Conservation (phyloP, 495 filamentous ascomycete genomes). For the Aspergillus taichungensis region DNA sequence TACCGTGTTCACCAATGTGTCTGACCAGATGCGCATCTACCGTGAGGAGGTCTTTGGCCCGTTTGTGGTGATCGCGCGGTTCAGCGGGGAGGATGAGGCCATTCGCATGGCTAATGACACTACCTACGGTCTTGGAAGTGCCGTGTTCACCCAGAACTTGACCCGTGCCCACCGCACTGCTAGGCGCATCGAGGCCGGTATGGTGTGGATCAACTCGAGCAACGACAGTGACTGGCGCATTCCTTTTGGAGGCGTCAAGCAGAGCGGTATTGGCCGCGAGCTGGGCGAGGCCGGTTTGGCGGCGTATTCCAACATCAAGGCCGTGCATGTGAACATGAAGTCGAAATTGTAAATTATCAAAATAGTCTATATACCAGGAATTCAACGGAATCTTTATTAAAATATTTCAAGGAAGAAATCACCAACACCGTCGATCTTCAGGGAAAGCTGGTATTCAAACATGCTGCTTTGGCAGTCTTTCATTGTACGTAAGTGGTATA, state of each 20-base stretch:
- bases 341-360: conserved; percentile 12
- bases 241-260: conserved; percentile 88
- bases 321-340: conserved; percentile 61
- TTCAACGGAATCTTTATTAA: not conserved
- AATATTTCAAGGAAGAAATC: too few relatives aligned
- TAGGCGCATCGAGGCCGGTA: too few relatives aligned
- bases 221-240: conserved; percentile 63
- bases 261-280: conserved; percentile 83
- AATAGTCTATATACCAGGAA: too few relatives aligned
- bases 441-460: too few relatives aligned
- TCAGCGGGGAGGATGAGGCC: conserved; percentile 72
- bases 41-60: conserved; percentile 73
- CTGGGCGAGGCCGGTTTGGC: conserved; percentile 72
- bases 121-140: too few relatives aligned
- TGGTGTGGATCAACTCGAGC: conserved; percentile 63
- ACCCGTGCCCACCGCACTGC: too few relatives aligned
- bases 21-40: conserved; percentile 50
- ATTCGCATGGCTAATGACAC: conserved; percentile 77
- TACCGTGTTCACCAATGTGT: conserved; percentile 57
- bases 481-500: too few relatives aligned
- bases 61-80: conserved; percentile 63
- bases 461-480: too few relatives aligned
- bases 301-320: conserved; percentile 69
- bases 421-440: too few relatives aligned
- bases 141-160: too few relatives aligned